Evolutionary conservation across 177 flowering plant genomes (phyloP).

Genomic region (Vitis hybrid): DNA sequence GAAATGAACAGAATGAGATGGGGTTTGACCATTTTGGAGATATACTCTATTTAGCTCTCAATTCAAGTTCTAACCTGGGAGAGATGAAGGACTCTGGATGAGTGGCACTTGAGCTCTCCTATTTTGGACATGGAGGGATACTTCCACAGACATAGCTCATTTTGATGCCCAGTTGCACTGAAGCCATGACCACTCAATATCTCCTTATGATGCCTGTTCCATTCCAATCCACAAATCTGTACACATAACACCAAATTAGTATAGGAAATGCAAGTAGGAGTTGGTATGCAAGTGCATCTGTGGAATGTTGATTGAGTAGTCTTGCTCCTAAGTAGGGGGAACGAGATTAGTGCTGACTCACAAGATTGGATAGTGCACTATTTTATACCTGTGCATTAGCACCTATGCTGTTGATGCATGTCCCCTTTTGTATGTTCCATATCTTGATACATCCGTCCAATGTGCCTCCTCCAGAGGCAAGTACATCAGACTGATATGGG

Average conservation of each 20-base stretch:
- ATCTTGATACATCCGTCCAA: conserved; percentile 50
- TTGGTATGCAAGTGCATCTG: too few relatives aligned
- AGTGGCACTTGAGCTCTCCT: conserved; percentile 29
- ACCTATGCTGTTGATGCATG: conserved; percentile 35
- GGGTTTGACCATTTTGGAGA: not conserved
- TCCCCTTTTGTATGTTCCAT: conserved; percentile 49
- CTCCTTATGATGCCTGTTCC: conserved; percentile 67
- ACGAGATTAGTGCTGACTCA: not conserved
- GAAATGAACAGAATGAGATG: not conserved
- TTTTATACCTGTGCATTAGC: conserved; percentile 49
- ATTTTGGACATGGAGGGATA: conserved; percentile 51
- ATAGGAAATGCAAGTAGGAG: not conserved
- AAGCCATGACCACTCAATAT: conserved; percentile 59
- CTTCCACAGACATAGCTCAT: conserved; percentile 49
- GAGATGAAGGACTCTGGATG: conserved; percentile 45
- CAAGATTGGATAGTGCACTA: not conserved
- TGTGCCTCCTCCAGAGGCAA: conserved; percentile 62
- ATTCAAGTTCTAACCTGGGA: conserved; percentile 38
- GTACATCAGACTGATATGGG: conserved; percentile 40
- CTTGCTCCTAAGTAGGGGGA: not conserved
- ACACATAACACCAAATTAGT: not conserved
- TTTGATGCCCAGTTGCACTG: conserved; percentile 15
- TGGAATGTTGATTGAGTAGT: not conserved
- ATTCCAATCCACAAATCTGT: conserved; percentile 43
- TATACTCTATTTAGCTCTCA: not conserved